Evolutionary conservation across 2,329 filamentous ascomycete species (phyloP), one percentile per base, ranked within the genome.

Genomic region (Elsinoe australis): DNA sequence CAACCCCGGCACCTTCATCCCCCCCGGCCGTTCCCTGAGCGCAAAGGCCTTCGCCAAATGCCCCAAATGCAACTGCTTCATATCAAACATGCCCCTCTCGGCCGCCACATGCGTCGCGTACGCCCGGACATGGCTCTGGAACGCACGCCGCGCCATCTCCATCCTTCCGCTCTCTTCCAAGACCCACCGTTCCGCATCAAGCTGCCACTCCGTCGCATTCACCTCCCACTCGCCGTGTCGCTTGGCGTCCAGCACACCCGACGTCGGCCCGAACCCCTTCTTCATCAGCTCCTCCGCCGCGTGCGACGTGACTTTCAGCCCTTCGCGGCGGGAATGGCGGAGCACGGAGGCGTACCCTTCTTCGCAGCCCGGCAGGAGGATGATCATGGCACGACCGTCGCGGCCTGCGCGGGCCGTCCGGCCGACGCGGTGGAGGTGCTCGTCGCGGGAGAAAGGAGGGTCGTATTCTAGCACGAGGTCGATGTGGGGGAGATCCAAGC

Each of bases 381-480:
- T 96, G 18, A 96, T 80, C 8, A 86, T 75, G 0, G 92, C 88
- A 49, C 89, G 82, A 21, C 92, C 92, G 8, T 90, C 78, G 4
- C 86, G 83, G 12, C 92, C 92, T 1, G 94, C 87, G 72, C 92
- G 86, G 3, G 92, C 92, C 8, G 92, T 98, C 64, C 92, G 85
- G 48, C 92, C 92, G 49, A 96, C 87, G 49, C 92, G 83, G 68
- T 98, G 92, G 5, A 95, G 76, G 64, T 98, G 92, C 64, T 98
- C 92, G 52, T 89, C 85, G 18, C 87, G 82, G 61, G 85, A 87
- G 67, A 96, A 96, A 2, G 92, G 87, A 0, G 92, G 89, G 61
- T 98, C 92, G 62, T 95, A 96, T 64, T 98, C 92, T 49, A 98
- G 78, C 42, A 98, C 88, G 15, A 95, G 75, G 63, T 98, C 92